A percentile compares a stretch with the other conserved stretches of the same genome.
These are phyloP conservation scores for Lasiosphaeris hirsuta DNA, from an alignment of 495 filamentous ascomycete genomes.

Conservation along the genomic window DNA sequence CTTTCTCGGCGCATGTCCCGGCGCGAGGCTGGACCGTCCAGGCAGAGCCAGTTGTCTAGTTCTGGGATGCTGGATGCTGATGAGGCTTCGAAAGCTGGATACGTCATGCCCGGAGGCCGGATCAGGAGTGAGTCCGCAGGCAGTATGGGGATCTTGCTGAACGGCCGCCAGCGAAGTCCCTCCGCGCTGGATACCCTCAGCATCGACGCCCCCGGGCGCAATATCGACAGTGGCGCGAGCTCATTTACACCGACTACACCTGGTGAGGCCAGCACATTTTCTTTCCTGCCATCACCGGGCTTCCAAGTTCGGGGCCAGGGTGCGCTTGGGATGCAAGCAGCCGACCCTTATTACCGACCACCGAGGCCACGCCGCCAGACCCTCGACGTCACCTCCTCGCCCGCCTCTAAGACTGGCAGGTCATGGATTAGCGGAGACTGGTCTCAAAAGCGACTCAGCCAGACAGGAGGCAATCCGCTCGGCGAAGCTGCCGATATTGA, in stretches of 20 bases:
- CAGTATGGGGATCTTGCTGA: constrained; percentile 71
- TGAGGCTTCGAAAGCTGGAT: constrained; percentile 62
- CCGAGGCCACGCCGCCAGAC: constrained; percentile 65
- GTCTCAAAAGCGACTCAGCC: constrained; percentile 44
- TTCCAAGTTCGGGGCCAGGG: constrained; percentile 38
- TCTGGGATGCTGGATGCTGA: constrained; percentile 72
- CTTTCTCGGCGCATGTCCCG: constrained; percentile 71
- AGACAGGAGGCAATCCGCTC: constrained; percentile 26
- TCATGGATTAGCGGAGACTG: constrained; percentile 54
- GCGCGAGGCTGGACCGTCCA: constrained; percentile 51
- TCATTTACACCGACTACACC: constrained; percentile 67
- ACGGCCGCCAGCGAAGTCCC: constrained; percentile 38
- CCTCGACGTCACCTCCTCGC: constrained; percentile 45
- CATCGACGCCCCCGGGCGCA: constrained; percentile 35
- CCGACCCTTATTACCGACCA: constrained; percentile 81
- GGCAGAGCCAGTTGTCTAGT: constrained; percentile 75
- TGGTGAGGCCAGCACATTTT: constrained; percentile 65
- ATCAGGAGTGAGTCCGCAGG: constrained; percentile 75
- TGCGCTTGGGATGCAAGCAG: constrained; percentile 46
- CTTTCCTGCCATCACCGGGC: constrained; percentile 59
- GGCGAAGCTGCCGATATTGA: constrained; percentile 38
- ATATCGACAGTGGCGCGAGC: constrained; percentile 42
- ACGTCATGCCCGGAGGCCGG: constrained; percentile 57
- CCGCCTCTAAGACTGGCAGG: constrained; percentile 35
- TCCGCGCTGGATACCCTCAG: constrained; percentile 43